These are phyloP conservation scores for Thinopyrum elongatum DNA, from an alignment of 176 grass and related monocot genomes.

Conservation along the genomic window DNA sequence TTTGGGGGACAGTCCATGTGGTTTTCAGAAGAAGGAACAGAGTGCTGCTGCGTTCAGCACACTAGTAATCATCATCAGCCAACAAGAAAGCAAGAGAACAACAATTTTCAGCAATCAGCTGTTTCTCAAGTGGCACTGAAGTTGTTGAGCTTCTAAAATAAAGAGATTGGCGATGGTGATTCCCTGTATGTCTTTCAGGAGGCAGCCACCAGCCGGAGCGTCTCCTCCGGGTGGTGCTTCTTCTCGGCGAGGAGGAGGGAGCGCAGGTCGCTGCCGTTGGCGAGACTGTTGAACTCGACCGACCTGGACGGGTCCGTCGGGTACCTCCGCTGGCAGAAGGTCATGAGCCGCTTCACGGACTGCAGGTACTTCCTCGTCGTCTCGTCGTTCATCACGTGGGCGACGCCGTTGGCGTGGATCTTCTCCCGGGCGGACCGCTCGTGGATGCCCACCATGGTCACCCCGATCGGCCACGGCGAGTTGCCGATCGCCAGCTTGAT, in stretches of 20 bases:
- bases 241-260: constrained; percentile 39
- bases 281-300: constrained; percentile 84
- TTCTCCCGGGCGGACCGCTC: constrained; percentile 77
- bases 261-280: constrained; percentile 73
- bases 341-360: constrained; percentile 75
- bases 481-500: constrained; percentile 89
- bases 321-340: constrained; percentile 69
- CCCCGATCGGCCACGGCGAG: constrained; percentile 90
- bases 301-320: constrained; percentile 71
- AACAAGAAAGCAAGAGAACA: no score
- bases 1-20: no score
- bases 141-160: no score
- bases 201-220: constrained; percentile 32
- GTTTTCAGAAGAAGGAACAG: no score
- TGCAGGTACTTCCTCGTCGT: constrained; percentile 75
- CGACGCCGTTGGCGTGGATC: constrained; percentile 73
- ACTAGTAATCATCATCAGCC: background rate
- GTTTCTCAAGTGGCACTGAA: no score
- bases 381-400: constrained; percentile 91
- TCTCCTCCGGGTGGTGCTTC: constrained; percentile 11
- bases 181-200: constrained; percentile 16
- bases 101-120: no score
- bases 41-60: no score
- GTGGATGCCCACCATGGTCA: constrained; percentile 93
- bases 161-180: no score